Conservation (phyloP, 257 asterid species). For the Fraxinus excelsior region DNA sequence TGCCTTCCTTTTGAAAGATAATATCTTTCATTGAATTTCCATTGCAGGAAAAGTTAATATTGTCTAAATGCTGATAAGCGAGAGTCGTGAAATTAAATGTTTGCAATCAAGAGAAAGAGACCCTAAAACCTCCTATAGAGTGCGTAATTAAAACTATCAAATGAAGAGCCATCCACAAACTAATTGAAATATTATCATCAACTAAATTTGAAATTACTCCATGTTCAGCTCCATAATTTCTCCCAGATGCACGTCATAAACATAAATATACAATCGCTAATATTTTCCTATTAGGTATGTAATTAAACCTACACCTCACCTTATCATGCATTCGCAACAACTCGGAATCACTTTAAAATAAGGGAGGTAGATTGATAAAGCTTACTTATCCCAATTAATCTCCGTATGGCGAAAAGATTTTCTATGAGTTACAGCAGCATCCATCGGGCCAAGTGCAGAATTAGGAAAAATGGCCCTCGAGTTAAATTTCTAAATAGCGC, state of each 20-base stretch:
- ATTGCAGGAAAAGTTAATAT: background rate
- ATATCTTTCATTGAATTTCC: background rate
- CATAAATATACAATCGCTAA: too few species aligned
- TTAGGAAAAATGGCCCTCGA: background rate
- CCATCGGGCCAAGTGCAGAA: conserved; percentile 40
- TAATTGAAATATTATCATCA: background rate
- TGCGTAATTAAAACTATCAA: background rate
- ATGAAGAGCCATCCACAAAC: background rate
- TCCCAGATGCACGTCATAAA: too few species aligned
- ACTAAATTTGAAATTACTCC: background rate
- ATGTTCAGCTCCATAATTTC: background rate
- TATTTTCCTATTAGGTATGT: too few species aligned
- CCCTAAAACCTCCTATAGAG: background rate
- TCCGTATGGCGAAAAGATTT: conserved; percentile 57
- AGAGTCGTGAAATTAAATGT: background rate
- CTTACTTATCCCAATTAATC: conserved; percentile 90
- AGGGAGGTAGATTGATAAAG: conserved; percentile 18
- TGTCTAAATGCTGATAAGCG: background rate
- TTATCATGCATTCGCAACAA: too few species aligned
- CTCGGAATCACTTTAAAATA: too few species aligned
- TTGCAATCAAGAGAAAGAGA: background rate
- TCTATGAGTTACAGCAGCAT: conserved; percentile 41
- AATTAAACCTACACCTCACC: too few species aligned
- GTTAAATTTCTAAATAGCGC: conserved; percentile 21
- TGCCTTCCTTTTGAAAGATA: background rate